phyloP scores from a whole-genome alignment of 371 early-diverging fungal species.

The Sporodiniella umbellata region DNA sequence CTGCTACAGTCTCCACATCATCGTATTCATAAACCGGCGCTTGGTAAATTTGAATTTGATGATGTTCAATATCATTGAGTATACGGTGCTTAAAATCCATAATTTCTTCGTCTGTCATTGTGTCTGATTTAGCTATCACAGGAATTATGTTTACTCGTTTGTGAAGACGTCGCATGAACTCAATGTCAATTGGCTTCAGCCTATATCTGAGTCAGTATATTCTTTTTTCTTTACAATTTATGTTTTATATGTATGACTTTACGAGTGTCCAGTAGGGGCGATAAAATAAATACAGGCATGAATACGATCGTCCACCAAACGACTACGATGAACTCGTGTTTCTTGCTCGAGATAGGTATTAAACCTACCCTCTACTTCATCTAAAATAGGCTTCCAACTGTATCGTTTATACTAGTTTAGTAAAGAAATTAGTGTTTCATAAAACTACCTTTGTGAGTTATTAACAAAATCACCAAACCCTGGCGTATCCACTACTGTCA shows the following conservation, averaged over 20 bases:
- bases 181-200: slow-evolving; percentile 90
- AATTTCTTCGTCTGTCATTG: slow-evolving; percentile 94
- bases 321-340: slow-evolving; percentile 82
- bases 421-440: too few species aligned
- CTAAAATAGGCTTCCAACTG: slow-evolving; percentile 94
- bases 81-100: slow-evolving; percentile 89
- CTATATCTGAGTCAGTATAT: slow-evolving; percentile 22
- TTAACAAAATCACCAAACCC: slow-evolving; percentile 94
- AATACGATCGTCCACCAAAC: slow-evolving; percentile 88
- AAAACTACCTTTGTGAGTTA: slow-evolving; percentile 85
- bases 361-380: slow-evolving; percentile 92
- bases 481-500: slow-evolving; percentile 94
- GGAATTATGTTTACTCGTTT: slow-evolving; percentile 97
- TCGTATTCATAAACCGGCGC: slow-evolving; percentile 89
- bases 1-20: slow-evolving; percentile 90
- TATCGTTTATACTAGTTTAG: background rate
- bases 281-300: slow-evolving; percentile 98
- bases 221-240: too few species aligned
- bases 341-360: slow-evolving; percentile 94
- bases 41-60: slow-evolving; percentile 92
- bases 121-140: slow-evolving; percentile 97
- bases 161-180: slow-evolving; percentile 92
- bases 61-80: slow-evolving; percentile 84
- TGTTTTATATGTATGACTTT: too few species aligned
- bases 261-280: slow-evolving; percentile 91